A percentile compares a stretch with the other conserved stretches of the same genome.
Evolutionary conservation across 176 grass and related monocot genomes (phyloP).

Genomic region (Poa annua): DNA sequence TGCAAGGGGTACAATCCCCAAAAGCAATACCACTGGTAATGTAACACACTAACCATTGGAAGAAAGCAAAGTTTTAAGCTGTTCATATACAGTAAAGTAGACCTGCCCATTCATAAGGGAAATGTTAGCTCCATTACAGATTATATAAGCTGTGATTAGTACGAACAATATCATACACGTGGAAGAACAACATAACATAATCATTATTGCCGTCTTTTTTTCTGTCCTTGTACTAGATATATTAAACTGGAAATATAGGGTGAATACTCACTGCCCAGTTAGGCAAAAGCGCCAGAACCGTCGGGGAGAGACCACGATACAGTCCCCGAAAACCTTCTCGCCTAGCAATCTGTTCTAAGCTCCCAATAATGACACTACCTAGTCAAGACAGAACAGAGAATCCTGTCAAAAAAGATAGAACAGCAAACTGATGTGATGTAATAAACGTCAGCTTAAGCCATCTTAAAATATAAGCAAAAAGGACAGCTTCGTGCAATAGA

Average conservation of each 20-base stretch:
- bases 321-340: constrained; percentile 85
- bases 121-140: constrained; percentile 36
- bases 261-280: constrained; percentile 95
- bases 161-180: neutral
- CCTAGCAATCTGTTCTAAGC: constrained; percentile 80
- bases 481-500: neutral
- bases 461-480: constrained; percentile 16
- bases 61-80: constrained; percentile 79
- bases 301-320: constrained; percentile 91
- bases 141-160: neutral
- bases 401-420: constrained; percentile 37
- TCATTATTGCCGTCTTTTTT: neutral
- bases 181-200: constrained; percentile 22
- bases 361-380: constrained; percentile 93
- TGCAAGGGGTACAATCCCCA: neutral
- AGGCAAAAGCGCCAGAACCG: constrained; percentile 82
- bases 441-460: constrained; percentile 27
- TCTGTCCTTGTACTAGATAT: neutral
- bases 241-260: constrained; percentile 30
- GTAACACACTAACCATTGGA: constrained; percentile 71
- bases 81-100: constrained; percentile 95
- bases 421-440: constrained; percentile 8
- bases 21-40: constrained; percentile 12
- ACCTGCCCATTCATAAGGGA: constrained; percentile 51
- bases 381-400: constrained; percentile 38